Percentiles rank a stretch among this genome's conserved stretches.
These are phyloP conservation scores for Plantago coronopus DNA, from an alignment of 305 asterid genomes.

Conservation along the genomic window DNA sequence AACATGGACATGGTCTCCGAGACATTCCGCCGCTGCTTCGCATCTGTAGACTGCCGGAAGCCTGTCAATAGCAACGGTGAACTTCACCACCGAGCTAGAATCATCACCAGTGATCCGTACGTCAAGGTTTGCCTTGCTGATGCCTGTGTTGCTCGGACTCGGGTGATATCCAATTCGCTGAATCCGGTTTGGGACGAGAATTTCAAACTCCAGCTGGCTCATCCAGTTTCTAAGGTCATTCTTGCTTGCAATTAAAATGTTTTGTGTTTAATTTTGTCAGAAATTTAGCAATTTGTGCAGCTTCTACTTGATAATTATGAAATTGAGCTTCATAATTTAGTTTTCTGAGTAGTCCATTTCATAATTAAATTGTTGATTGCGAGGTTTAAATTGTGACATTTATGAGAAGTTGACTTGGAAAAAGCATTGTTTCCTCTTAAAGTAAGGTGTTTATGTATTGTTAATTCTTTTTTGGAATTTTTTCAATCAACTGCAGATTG, in stretches of 20 bases:
- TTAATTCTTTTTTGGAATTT: too few species aligned
- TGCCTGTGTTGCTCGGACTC: constrained; percentile 86
- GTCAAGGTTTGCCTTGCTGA: constrained; percentile 80
- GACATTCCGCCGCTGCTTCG: constrained; percentile 62
- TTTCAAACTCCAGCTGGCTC: constrained; percentile 76
- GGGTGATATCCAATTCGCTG: constrained; percentile 75
- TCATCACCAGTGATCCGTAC: constrained; percentile 93
- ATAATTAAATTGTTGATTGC: too few species aligned
- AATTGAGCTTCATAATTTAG: too few species aligned
- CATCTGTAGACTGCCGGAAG: constrained; percentile 44
- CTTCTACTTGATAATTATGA: neutral
- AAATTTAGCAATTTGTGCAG: neutral
- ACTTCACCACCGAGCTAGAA: constrained; percentile 33
- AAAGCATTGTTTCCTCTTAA: too few species aligned
- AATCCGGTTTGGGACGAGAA: constrained; percentile 82
- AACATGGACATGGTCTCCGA: constrained; percentile 84
- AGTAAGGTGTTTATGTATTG: too few species aligned
- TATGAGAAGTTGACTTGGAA: too few species aligned
- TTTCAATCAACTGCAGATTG: constrained; percentile 34
- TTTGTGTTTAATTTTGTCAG: neutral
- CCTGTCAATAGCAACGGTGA: constrained; percentile 30
- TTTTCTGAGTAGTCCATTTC: too few species aligned
- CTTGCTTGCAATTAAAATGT: too few species aligned
- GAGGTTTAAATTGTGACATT: too few species aligned
- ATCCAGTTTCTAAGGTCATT: constrained; percentile 61